Base-by-base conservation (phyloP, 345 rosid genomes). In the Limnanthes douglasii region DNA sequence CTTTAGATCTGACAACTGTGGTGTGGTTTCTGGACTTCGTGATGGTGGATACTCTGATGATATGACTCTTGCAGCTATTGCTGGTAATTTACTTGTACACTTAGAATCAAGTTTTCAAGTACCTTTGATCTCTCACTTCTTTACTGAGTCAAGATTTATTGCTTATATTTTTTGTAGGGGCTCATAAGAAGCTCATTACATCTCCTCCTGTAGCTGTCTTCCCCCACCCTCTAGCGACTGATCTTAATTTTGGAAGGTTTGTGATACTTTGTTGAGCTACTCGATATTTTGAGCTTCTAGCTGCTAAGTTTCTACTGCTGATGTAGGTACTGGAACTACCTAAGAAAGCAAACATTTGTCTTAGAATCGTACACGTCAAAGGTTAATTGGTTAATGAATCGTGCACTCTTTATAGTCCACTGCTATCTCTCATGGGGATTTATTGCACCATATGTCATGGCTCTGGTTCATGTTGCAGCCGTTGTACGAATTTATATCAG, bases 261-360 rank as follows among this genome's bases (percentile, higher is more conserved):
- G 73, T 54, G 34, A 31, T 26, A 8, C n/a, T n/a, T 9, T 3
- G 13, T 4, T n/a, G n/a, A n/a, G 34, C 34, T 25, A 32, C 35
- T 31, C 57, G 4, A 11, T 48, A 15, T 42, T 3, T 9, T 36
- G 36, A 11, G 6, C 15, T 41, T 39, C 8, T 41, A 46, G 34
- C 9, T n/a, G n/a, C n/a, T n/a, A n/a, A n/a, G n/a, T n/a, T n/a
- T n/a, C n/a, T n/a, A n/a, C n/a, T n/a, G 39, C 41, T 35, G 23
- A n/a, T 32, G 20, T 57, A 90, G 98, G 61, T 90, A 90, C 68
- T 90, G 98, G 98, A 90, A 90, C 67, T 90, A 90, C 64, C 64
- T 84, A 72, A 78, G 96, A 64, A 90, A 90, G 68, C 98, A 90
- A 61, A 90, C 98, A 44, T 90, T 90, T 69, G 98, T 90, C 53